phyloP scores from a whole-genome alignment of 306 rosid species.

The Dryas drummondii region DNA sequence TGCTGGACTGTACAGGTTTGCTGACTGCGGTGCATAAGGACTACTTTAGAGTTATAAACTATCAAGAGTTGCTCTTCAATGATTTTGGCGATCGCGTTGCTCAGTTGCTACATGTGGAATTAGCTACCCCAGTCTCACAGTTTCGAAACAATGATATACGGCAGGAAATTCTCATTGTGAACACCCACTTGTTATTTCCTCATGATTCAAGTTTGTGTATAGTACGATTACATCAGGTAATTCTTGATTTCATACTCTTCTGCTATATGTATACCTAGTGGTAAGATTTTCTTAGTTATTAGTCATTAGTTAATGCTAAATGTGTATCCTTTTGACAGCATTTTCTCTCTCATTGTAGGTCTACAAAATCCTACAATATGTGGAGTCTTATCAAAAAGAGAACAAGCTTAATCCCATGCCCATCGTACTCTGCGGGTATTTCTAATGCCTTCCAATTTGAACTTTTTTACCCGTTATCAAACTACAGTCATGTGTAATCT shows the following conservation, averaged over 20 bases:
- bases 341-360: conserved; percentile 46
- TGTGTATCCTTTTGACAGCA: conserved; percentile 9
- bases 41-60: conserved; percentile 52
- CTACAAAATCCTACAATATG: conserved; percentile 77
- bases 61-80: conserved; percentile 64
- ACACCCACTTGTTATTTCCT: conserved; percentile 92
- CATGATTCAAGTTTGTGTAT: conserved; percentile 82
- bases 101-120: conserved; percentile 78
- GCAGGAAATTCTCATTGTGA: conserved; percentile 85
- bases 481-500: neutral
- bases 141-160: conserved; percentile 37
- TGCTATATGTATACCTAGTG: neutral
- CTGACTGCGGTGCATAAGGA: conserved; percentile 78
- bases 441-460: neutral
- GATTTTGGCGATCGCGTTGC: conserved; percentile 98
- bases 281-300: neutral
- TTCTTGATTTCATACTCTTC: conserved; percentile 3
- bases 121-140: conserved; percentile 44
- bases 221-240: conserved; percentile 74
- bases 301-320: neutral
- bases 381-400: conserved; percentile 83
- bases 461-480: neutral
- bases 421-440: conserved; percentile 87
- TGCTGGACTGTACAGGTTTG: conserved; percentile 52
- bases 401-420: conserved; percentile 87